phyloP scores from a whole-genome alignment of 169 alveolate species.

The Cryptosporidium baileyi region DNA sequence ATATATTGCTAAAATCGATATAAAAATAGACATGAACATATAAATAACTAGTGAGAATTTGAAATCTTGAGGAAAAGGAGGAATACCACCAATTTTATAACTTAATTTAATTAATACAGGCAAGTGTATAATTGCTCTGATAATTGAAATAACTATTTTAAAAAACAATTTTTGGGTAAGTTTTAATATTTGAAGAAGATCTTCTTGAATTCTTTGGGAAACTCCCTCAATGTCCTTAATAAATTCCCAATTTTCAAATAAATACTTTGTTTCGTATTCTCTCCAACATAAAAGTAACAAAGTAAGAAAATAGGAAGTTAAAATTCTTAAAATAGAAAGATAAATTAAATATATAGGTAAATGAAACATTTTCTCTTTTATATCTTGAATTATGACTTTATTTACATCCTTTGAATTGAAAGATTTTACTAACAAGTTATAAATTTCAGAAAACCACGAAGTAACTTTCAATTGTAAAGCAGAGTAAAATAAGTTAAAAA shows the following conservation, averaged over 20 bases:
- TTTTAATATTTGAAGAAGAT: not conserved
- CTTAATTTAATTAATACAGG: constrained; percentile 20
- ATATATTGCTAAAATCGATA: not conserved
- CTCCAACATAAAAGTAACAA: constrained; percentile 10
- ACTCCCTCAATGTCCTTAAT: constrained; percentile 25
- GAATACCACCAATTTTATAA: constrained; percentile 15
- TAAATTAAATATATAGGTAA: constrained; percentile 4
- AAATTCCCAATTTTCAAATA: constrained; percentile 7
- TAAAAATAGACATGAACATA: not conserved
- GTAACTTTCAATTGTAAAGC: constrained; percentile 6
- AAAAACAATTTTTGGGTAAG: not conserved
- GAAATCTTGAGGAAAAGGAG: not conserved
- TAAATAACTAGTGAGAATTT: constrained; percentile 3
- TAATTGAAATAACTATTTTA: constrained; percentile 11
- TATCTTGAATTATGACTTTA: not conserved
- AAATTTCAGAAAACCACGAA: constrained; percentile 27
- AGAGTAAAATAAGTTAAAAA: constrained; percentile 5
- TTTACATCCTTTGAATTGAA: not conserved
- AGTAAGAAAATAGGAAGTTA: not conserved
- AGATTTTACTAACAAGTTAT: constrained; percentile 15
- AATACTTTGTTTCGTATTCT: not conserved
- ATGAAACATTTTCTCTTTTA: not conserved
- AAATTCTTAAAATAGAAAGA: not conserved
- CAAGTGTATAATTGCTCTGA: constrained; percentile 29
- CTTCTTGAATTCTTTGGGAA: constrained; percentile 54